Evolutionary conservation across 23 red algal species (phyloP), one percentile per base, ranked within the genome.

Genomic region (Cyanidium caldarium): DNA sequence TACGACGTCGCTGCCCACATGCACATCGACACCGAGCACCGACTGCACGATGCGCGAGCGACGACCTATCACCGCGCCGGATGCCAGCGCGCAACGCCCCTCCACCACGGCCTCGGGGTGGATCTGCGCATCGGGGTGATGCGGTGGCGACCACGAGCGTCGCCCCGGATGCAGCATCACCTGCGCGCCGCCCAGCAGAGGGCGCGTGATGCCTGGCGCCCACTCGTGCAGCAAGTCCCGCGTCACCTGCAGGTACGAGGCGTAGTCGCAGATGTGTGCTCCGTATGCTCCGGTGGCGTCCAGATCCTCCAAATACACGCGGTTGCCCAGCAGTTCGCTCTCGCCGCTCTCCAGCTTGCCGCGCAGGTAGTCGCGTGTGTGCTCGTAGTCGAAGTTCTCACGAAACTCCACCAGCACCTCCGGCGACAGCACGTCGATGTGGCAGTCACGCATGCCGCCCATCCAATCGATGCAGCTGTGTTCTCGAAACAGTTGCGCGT

Each of bases 311-410:
- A 58, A 69, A 57, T 79, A 92, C 56, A 83, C 76, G 0, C 69
- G 71, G 68, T 92, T 92, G 16, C 86, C 86, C 36, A 83, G 72
- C 12, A 92, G 44, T 39, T 92, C 86, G 16, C 68, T 77, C 33
- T 80, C 79, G 28, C 80, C 86, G 5, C 78, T 72, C 0, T 82
- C 86, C 0, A 84, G 67, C 73, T 92, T 92, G 33, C 73, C 80
- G 29, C 77, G 69, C 39, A 92, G 41, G 44, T 84, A 92, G 31
- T 81, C 80, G 3, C 86, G 72, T 39, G 82, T 72, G 25, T 80
- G 37, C 37, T 83, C 80, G 66, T 84, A 92, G 65, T 92, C 81
- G 65, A 92, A 92, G 57, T 92, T 92, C 42, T 92, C 86, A 21
- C 86, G 37, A 56, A 92, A 92, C 58, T 92, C 86, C 0, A 83